Base-by-base conservation (phyloP, 2,329 filamentous ascomycete genomes). In the Alternaria sp. region DNA sequence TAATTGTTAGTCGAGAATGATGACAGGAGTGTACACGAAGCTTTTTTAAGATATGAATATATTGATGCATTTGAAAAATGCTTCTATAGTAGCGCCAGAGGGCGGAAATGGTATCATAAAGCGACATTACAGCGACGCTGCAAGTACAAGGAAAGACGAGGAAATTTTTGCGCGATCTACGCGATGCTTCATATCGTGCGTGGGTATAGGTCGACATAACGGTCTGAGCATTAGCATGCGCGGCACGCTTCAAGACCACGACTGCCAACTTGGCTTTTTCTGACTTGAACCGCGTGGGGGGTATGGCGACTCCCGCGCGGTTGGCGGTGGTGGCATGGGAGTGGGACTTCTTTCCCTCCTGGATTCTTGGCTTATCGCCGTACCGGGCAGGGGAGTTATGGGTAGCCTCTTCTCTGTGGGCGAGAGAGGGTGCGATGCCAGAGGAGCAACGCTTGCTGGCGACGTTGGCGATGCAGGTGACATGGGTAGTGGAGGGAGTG, bases 401-500 rank as follows among this genome's bases (percentile, higher is more conserved):
- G 57, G 26, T n/a, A 40, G 15, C 17, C 19, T 23, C 13, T 40
- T 10, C 11, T 28, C 5, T 13, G 17, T 46, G 13, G 54, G 23
- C 7, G 45, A 47, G 15, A 26, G 11, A 19, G 55, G 7, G n/a
- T 43, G 40, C 11, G 23, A 36, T 32, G 12, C 3, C 4, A 61
- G 28, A 6, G 28, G n/a, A 3, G 26, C 47, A 12, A 23, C 13
- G 15, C 19, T 43, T 3, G 15, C 30, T 52, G 49, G 47, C 1
- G 17, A 25, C 19, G 13, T 36, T 12, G 55, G 19, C 4, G 52
- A 49, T 4, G 23, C n/a, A 44, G 51, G 11, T 6, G 63, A 51
- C 17, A 23, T 59, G 6, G 71, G 68, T 32, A 74, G 57, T 7
- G 62, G 61, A 8, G 73, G 73, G 17, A 74, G 60, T 4, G 69